Conservation (phyloP, 2,329 filamentous ascomycete species). For the Cordyceps fumosorosea region DNA sequence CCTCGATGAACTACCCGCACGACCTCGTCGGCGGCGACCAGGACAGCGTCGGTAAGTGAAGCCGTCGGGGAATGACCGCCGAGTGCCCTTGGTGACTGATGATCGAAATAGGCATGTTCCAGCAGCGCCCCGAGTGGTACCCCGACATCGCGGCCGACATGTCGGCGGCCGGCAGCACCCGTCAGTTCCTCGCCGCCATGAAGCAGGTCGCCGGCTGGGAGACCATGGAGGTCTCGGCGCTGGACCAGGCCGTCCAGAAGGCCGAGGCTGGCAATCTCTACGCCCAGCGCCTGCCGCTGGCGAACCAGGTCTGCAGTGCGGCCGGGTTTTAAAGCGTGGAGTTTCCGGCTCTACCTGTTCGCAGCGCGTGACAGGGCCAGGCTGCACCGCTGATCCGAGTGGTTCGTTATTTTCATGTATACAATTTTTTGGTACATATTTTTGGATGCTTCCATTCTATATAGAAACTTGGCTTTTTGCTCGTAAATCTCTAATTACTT, state of each 20-base stretch:
- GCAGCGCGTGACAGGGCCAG: background rate
- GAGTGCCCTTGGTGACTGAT: too few species aligned
- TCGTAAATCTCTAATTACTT: too few species aligned
- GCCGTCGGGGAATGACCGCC: too few species aligned
- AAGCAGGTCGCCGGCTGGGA: background rate
- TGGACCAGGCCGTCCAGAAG: conserved; percentile 10
- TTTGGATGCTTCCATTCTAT: background rate
- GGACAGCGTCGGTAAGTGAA: conserved; percentile 6
- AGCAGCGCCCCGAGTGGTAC: conserved; percentile 10
- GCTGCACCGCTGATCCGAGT: background rate
- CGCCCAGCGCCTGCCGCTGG: conserved; percentile 9
- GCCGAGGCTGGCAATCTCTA: conserved; percentile 11
- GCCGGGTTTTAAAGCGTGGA: conserved; percentile 1
- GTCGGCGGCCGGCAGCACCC: conserved; percentile 8
- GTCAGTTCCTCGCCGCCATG: conserved; percentile 8
- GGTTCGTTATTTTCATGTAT: background rate
- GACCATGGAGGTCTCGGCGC: conserved; percentile 9
- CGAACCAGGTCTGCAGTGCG: conserved; percentile 5
- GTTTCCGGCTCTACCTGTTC: background rate
- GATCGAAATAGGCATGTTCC: conserved; percentile 4
- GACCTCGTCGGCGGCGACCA: conserved; percentile 9
- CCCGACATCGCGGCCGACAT: conserved; percentile 10
- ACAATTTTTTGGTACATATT: background rate
- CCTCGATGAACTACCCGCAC: conserved; percentile 12
- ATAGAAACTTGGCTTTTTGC: background rate